Base-by-base conservation (phyloP, 2,329 filamentous ascomycete genomes). In the Aspergillus phoenicis region DNA sequence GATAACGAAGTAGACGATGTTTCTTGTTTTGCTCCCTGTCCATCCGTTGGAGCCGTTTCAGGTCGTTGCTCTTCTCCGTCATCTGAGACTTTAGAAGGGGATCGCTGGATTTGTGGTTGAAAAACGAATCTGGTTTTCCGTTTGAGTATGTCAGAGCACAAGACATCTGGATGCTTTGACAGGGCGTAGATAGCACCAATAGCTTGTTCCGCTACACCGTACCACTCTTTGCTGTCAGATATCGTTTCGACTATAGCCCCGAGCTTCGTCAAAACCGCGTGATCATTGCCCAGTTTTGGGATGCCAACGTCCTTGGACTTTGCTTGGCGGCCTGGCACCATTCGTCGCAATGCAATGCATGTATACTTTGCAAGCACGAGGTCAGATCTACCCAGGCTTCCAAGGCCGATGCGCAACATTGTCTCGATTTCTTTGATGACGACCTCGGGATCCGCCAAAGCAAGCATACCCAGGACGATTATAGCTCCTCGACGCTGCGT, bases 401-500 rank as follows among this genome's bases (percentile, higher is more conserved):
- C 94, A 6, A 99, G 84, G 15, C 95, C 95, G 54, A 96, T 96
- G 11, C 91, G 87, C 17, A 99, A 82, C 86, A 97, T 97, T 0
- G 90, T 90, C 76, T 98, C 94, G 81, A 98, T 96, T 76, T 99
- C 94, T 62, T 91, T 91, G 13, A 97, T 90, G 2, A 96, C 91
- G 62, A 99, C 95, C 65, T 97, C 91, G 0, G 94, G 93, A 64
- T 91, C 92, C 2, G 96, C 95, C 2, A 95, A 88, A 4, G 94
- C 93, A 57, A 99, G 84, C 96, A 99, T 99, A 15, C 96, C 94
- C 2, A 99, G 83, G 6, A 98, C 91, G 65, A 99, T 98, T 73
- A 99, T 98, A 53, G 95, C 89, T 26, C 95, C 95, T 47, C 95
- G 87, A 64, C 95, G 86, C 76, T 98, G 95, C 2, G 88, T 94